A percentile compares a stretch with the other conserved stretches of the same genome.
Evolutionary conservation across 495 filamentous ascomycete genomes (phyloP).

Genomic region (Talaromyces borbonicus): DNA sequence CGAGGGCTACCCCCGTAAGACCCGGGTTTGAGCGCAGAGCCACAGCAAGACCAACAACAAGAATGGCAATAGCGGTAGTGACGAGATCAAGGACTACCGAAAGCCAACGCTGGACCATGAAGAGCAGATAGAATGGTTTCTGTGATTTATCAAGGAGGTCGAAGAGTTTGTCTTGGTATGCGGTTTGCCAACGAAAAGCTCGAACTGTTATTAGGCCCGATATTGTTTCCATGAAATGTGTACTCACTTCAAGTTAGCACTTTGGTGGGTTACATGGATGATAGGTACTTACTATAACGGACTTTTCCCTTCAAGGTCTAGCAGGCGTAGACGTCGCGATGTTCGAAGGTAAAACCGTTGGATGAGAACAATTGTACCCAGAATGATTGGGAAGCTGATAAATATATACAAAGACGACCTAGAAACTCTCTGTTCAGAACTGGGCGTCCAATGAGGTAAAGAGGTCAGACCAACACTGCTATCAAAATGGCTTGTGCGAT

Average conservation of each 20-base stretch:
- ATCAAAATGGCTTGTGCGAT: neutral
- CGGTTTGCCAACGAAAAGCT: constrained; percentile 33
- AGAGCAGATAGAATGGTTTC: constrained; percentile 38
- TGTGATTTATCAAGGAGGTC: constrained; percentile 40
- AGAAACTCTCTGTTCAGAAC: neutral
- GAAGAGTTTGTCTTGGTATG: constrained; percentile 37
- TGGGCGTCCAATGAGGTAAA: neutral
- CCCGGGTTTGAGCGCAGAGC: constrained; percentile 18
- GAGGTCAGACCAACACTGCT: neutral
- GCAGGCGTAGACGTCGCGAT: constrained; percentile 41
- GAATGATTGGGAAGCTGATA: constrained; percentile 21
- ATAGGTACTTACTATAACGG: constrained; percentile 26
- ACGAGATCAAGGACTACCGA: constrained; percentile 25
- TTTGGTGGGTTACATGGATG: neutral
- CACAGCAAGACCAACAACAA: constrained; percentile 22
- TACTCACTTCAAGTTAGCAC: constrained; percentile 5
- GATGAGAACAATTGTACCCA: constrained; percentile 26
- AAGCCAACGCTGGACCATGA: constrained; percentile 31
- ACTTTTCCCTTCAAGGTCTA: constrained; percentile 41
- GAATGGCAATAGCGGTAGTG: constrained; percentile 20
- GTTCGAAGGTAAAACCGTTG: constrained; percentile 43
- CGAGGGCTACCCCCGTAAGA: constrained; percentile 33
- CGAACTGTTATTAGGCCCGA: constrained; percentile 30
- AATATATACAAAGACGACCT: constrained; percentile 21
- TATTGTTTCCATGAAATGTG: constrained; percentile 36